phyloP scores from a whole-genome alignment of 345 rosid genomes.

The Aurinia saxatilis region DNA sequence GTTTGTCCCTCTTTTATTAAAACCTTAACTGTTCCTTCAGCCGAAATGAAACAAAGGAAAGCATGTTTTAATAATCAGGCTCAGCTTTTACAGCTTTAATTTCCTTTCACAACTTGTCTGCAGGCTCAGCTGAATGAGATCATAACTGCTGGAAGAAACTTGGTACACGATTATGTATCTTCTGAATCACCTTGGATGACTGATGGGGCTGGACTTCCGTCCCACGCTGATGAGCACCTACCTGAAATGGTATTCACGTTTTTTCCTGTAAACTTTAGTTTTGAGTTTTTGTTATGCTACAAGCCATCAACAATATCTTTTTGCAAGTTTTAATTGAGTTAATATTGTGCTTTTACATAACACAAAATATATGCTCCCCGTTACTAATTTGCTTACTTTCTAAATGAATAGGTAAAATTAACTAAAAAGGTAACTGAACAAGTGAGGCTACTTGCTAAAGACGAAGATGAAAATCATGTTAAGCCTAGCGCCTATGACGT shows the following conservation, averaged over 20 bases:
- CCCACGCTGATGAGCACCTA: conserved; percentile 70
- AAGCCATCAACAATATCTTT: background rate
- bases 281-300: background rate
- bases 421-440: conserved; percentile 93
- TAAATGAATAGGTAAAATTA: conserved; percentile 49
- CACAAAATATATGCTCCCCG: background rate
- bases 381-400: conserved; percentile 13
- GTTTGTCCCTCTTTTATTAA: conserved; percentile 35
- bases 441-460: conserved; percentile 82
- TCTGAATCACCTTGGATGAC: conserved; percentile 88
- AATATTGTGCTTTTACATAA: background rate
- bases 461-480: conserved; percentile 74
- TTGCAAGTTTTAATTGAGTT: conserved; percentile 1
- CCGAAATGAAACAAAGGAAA: conserved; percentile 1
- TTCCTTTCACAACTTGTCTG: conserved; percentile 9
- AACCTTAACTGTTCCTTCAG: conserved; percentile 10
- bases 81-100: background rate
- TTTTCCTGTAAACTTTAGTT: background rate
- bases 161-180: conserved; percentile 37
- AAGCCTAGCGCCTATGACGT: conserved; percentile 62
- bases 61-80: background rate
- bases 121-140: conserved; percentile 92
- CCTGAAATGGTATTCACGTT: conserved; percentile 52
- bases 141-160: conserved; percentile 53
- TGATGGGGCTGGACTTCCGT: conserved; percentile 94